Evolutionary conservation across 306 rosid genomes (phyloP), one percentile per base, ranked within the genome.

Genomic region (Cucurbita moschata): DNA sequence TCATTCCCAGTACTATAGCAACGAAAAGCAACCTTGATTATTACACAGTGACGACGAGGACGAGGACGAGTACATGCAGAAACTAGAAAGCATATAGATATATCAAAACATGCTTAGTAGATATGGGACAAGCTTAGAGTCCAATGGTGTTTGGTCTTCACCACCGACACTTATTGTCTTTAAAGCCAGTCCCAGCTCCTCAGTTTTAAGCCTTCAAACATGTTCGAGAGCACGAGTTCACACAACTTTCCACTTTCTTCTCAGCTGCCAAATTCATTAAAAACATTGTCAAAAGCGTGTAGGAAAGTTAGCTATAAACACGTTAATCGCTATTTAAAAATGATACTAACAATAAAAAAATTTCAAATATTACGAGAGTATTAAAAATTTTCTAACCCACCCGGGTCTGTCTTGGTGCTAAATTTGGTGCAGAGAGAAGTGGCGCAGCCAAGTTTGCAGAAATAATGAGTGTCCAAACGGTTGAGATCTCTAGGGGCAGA

Each of bases 391-490:
- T 12, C 5, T 65, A 0, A 85, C 88, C 72, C 30, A 85, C 88
- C 72, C 30, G 88, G 84, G 69, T 77, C 43, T 21, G 61, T 49
- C 59, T 62, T 69, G 71, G 84, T 52, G 84, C 86, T 85, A 76
- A 82, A 46, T 47, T 76, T 72, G 71, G 86, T 57, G 59, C 88
- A 85, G 75, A 64, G 56, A 38, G 82, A 65, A 8, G 80, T 65
- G 70, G 88, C 82, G 47, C 88, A 85, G 0, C 82, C 84, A 39
- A 85, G 86, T 61, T 78, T 73, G 74, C 86, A 85, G 70, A 82
- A 82, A 74, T 62, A 76, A 7, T 40, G 50, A 42, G 18, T 73
- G 13, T 77, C 35, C 16, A 49, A 10, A 8, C 37, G 18, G 52
- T 40, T 18, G 16, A 64, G 5, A 42, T 64, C 52, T 30, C 10